Percentiles rank a stretch among this genome's conserved stretches.
phyloP scores from a whole-genome alignment of 2,329 filamentous ascomycete genomes.

The Dissoconium aciculare region DNA sequence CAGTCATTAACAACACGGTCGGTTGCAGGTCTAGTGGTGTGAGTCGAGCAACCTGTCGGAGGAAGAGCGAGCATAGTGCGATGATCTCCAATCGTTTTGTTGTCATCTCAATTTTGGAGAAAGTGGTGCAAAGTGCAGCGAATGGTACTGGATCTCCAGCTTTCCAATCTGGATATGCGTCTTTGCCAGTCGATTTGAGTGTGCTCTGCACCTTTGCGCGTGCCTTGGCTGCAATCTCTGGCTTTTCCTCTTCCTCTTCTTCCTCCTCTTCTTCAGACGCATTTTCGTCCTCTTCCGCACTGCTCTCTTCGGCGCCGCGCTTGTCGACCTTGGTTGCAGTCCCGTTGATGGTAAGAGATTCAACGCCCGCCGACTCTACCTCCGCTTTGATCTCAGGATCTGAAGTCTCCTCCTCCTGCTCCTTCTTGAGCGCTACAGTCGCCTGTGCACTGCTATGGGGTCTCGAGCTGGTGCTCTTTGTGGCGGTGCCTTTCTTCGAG shows the following conservation, averaged over 20 bases:
- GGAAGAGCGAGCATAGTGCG: constrained; percentile 76
- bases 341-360: no score
- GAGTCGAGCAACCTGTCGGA: constrained; percentile 83
- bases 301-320: constrained; percentile 3
- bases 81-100: constrained; percentile 80
- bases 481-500: constrained; percentile 9
- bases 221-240: constrained; percentile 56
- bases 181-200: constrained; percentile 51
- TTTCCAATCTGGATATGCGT: constrained; percentile 93
- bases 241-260: constrained; percentile 48
- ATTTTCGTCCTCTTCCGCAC: constrained; percentile 35
- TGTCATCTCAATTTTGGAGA: constrained; percentile 88
- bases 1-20: constrained; percentile 89
- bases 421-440: constrained; percentile 6
- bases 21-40: constrained; percentile 78
- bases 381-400: constrained; percentile 3
- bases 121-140: constrained; percentile 83
- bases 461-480: constrained; percentile 16
- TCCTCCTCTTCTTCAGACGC: constrained; percentile 29
- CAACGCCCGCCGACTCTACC: constrained; percentile 3
- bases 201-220: constrained; percentile 68
- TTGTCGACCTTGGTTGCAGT: constrained; percentile 5
- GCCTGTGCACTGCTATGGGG: no score
- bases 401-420: constrained; percentile 5
- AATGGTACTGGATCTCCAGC: constrained; percentile 80